These are phyloP conservation scores for Penicillium steckii DNA, from an alignment of 495 filamentous ascomycete genomes.

Conservation along the genomic window DNA sequence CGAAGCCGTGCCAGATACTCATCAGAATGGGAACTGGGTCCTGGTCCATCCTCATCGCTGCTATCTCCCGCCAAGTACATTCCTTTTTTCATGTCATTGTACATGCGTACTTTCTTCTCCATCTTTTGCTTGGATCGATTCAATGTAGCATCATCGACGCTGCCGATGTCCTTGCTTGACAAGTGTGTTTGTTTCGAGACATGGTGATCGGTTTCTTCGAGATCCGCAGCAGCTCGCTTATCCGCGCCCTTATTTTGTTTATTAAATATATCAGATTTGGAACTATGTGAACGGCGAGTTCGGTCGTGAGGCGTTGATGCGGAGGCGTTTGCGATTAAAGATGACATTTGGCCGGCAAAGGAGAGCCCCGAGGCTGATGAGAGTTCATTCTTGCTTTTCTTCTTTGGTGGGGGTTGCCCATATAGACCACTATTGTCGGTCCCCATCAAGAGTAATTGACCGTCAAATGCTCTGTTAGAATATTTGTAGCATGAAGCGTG, in stretches of 20 bases:
- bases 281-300: slow-evolving; percentile 58
- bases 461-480: neutral
- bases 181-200: slow-evolving; percentile 36
- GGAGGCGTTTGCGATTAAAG: slow-evolving; percentile 58
- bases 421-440: slow-evolving; percentile 56
- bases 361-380: slow-evolving; percentile 71
- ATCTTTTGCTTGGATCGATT: slow-evolving; percentile 71
- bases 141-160: slow-evolving; percentile 44
- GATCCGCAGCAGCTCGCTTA: slow-evolving; percentile 58
- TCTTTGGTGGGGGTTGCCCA: slow-evolving; percentile 60
- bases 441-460: slow-evolving; percentile 8
- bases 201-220: slow-evolving; percentile 39
- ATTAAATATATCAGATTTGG: slow-evolving; percentile 69
- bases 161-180: slow-evolving; percentile 37
- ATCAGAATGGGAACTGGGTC: slow-evolving; percentile 24
- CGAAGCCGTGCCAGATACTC: slow-evolving; percentile 32
- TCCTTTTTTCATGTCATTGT: slow-evolving; percentile 80
- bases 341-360: slow-evolving; percentile 76
- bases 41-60: slow-evolving; percentile 45
- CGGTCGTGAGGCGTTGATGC: slow-evolving; percentile 49
- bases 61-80: slow-evolving; percentile 41
- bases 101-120: slow-evolving; percentile 82
- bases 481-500: neutral
- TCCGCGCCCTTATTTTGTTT: slow-evolving; percentile 67
- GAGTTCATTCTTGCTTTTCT: slow-evolving; percentile 52